Evolutionary conservation across 2,329 filamentous ascomycete genomes (phyloP), one percentile per base, ranked within the genome.

Genomic region (Zelopaecilomyces penicillatus): DNA sequence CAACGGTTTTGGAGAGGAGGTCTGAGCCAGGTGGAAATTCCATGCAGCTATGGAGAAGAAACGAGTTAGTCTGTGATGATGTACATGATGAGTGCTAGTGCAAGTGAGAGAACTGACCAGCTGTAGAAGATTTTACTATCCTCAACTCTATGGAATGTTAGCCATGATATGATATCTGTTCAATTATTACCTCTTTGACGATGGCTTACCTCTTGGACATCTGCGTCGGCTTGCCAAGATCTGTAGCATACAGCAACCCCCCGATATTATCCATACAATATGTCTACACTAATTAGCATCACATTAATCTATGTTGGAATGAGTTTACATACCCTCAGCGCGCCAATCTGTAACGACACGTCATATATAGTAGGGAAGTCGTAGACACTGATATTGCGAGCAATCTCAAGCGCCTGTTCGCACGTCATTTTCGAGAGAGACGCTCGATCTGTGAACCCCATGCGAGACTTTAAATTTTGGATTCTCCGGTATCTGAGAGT

Each of bases 391-490:
- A 67, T 46, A 30, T 58, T 57, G 47, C 62, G 59, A 11, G 71
- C 54, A 48, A 75, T 68, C 44, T 63, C 59, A 46, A 70, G 68
- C 5, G 74, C 70, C 41, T 75, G 65, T 47, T 62, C 50, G 37
- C 64, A 62, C 11, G 65, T 69, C 68, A 71, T 71, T 42, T 52
- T 49, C 6, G 60, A 54, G 6, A 70, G 44, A 4, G 67, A 67
- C 6, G 50, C 50, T 9, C 66, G 64, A 48, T 65, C 57, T 4
- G 57, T 48, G 45, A 59, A 69, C 12, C 55, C 52, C 49, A 61
- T 57, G 29, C 53, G 53, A 36, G 54, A 52, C 11, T 53, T 57
- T 44, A 63, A 45, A 10, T 51, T 45, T 10, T 54, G 55, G 43
- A 68, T 53, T 30, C 58, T 52, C 30, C 56, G 61, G 51, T 66